These are phyloP conservation scores for Eucalyptus polybractea DNA, from an alignment of 345 rosid species.

Conservation along the genomic window DNA sequence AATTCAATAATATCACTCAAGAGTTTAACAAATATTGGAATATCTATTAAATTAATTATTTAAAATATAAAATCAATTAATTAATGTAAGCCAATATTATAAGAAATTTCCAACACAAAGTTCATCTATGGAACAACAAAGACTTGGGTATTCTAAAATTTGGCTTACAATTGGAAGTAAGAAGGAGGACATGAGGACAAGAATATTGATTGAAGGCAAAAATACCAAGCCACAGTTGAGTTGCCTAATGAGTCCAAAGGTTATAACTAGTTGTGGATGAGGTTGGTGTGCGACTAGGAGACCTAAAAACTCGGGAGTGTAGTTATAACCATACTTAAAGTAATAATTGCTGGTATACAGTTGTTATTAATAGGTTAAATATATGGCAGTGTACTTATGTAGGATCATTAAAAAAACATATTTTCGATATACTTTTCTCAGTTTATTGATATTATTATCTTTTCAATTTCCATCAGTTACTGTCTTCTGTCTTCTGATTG, in stretches of 20 bases:
- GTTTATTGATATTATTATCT: too few species aligned
- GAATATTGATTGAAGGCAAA: background rate
- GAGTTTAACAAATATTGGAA: too few species aligned
- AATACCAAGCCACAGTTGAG: background rate
- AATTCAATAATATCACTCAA: too few species aligned
- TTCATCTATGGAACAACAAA: too few species aligned
- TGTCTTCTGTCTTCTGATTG: background rate
- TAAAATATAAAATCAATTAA: too few species aligned
- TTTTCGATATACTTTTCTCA: too few species aligned
- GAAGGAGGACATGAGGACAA: background rate
- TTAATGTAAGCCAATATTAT: too few species aligned
- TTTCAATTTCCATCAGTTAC: background rate
- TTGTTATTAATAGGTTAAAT: background rate
- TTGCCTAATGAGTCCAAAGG: background rate
- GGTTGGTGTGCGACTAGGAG: background rate
- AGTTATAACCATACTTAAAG: background rate
- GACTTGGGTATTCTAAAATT: background rate
- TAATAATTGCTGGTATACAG: background rate
- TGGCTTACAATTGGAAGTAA: background rate
- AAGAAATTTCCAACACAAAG: background rate
- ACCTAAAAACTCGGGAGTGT: background rate
- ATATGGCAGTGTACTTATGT: background rate
- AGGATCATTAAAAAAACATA: background rate
- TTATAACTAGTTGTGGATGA: background rate
- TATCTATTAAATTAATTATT: rapidly evolving